phyloP scores from a whole-genome alignment of 2,329 filamentous ascomycete genomes.

The Penicillium sp. region DNA sequence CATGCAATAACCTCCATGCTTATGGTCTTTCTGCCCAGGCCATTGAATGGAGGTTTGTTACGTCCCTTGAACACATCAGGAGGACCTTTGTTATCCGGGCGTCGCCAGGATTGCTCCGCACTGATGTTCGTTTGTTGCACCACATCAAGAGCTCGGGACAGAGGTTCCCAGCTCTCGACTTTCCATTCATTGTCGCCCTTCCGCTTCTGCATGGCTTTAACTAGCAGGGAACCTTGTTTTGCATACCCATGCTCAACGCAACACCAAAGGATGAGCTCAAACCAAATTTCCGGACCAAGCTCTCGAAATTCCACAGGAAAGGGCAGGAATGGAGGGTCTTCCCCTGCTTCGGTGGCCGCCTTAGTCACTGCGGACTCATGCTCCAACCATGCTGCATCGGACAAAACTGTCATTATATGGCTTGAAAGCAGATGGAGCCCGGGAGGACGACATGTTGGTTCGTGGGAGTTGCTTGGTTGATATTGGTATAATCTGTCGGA shows the following conservation, averaged over 20 bases:
- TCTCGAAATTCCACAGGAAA: conserved; percentile 42
- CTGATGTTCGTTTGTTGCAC: conserved; percentile 36
- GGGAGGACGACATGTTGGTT: conserved; percentile 39
- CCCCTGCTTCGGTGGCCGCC: conserved; percentile 34
- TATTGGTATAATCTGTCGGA: conserved; percentile 45
- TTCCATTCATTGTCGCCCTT: conserved; percentile 35
- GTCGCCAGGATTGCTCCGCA: conserved; percentile 35
- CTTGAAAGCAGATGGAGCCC: conserved; percentile 43
- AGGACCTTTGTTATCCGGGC: conserved; percentile 21
- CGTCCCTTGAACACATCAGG: conserved; percentile 15
- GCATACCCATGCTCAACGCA: conserved; percentile 47
- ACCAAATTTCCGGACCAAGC: conserved; percentile 47
- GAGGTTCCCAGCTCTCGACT: conserved; percentile 39
- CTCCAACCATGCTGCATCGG: conserved; percentile 45
- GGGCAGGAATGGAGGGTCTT: conserved; percentile 37
- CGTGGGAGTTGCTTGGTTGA: conserved; percentile 24
- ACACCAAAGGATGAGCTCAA: conserved; percentile 50
- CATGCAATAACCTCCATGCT: conserved; percentile 56
- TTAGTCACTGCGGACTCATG: conserved; percentile 38
- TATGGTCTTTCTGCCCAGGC: conserved; percentile 48
- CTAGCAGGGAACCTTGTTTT: conserved; percentile 39
- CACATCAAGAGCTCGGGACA: conserved; percentile 25
- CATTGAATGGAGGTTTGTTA: conserved; percentile 31
- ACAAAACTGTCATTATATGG: conserved; percentile 46
- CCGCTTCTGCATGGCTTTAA: conserved; percentile 32